phyloP scores from a whole-genome alignment of 208 protist species.

The Acanthamoeba lenticulata region DNA sequence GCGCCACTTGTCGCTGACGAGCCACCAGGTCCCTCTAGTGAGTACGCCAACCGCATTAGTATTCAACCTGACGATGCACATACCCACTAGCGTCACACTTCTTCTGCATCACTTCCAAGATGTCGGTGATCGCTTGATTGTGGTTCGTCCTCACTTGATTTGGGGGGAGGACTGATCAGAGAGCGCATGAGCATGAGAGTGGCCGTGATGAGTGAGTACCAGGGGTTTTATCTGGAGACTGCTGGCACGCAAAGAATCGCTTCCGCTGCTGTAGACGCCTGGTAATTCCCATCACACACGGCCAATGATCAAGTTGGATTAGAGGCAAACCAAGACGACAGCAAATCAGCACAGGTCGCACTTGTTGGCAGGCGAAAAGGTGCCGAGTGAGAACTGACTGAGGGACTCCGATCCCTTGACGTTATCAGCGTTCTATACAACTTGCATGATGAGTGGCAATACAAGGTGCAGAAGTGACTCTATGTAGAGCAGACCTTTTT shows the following conservation, averaged over 20 bases:
- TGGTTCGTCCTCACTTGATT: background rate
- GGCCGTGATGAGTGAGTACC: background rate
- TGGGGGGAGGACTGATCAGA: background rate
- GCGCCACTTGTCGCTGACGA: constrained; percentile 46
- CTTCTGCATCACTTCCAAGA: constrained; percentile 64
- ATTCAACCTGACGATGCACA: background rate
- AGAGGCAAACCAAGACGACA: background rate
- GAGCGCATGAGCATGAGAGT: background rate
- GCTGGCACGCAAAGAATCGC: constrained; percentile 59
- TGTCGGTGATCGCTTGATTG: constrained; percentile 54
- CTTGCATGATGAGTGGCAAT: background rate
- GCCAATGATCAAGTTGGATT: background rate
- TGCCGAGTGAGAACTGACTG: constrained; percentile 1
- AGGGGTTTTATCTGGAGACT: constrained; percentile 20
- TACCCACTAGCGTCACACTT: constrained; percentile 36
- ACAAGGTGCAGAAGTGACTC: too few relatives aligned
- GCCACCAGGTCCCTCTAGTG: background rate
- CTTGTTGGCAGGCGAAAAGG: background rate
- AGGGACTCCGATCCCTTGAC: background rate
- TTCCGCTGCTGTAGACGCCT: constrained; percentile 21
- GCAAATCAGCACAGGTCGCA: background rate
- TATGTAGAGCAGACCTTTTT: background rate
- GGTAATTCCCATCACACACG: background rate
- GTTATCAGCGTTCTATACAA: background rate
- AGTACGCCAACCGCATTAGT: background rate